phyloP scores from a whole-genome alignment of 164 flowering plant genomes.

The Liriodendron chinense region DNA sequence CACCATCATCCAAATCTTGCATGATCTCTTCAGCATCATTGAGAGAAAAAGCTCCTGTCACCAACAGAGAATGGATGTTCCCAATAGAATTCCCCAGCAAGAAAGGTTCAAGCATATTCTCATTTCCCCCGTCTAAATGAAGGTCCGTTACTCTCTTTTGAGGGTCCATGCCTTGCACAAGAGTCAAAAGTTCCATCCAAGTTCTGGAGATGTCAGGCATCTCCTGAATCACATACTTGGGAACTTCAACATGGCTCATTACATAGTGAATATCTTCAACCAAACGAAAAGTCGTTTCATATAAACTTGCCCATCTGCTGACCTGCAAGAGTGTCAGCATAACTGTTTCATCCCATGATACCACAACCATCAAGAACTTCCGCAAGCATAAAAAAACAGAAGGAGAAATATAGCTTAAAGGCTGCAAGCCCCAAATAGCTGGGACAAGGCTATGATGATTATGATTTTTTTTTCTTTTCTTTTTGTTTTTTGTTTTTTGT shows the following conservation, averaged over 20 bases:
- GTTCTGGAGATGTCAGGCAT: constrained; percentile 49
- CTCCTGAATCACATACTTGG: constrained; percentile 46
- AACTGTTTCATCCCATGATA: neutral
- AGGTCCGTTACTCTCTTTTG: constrained; percentile 76
- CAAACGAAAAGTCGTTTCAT: constrained; percentile 60
- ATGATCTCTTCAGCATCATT: constrained; percentile 29
- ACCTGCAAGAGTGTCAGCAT: constrained; percentile 43
- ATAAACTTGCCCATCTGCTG: constrained; percentile 49
- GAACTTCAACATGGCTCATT: constrained; percentile 69
- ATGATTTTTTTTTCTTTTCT: no score
- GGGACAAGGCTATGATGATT: no score
- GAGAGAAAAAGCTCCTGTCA: constrained; percentile 63
- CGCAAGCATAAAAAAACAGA: no score
- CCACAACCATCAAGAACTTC: neutral
- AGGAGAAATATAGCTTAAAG: no score
- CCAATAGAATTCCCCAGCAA: constrained; percentile 56
- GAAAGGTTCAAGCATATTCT: constrained; percentile 57
- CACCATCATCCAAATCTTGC: constrained; percentile 44
- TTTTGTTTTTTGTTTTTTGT: no score
- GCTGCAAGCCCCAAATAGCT: no score
- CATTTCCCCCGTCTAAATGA: constrained; percentile 82
- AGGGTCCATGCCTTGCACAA: constrained; percentile 89
- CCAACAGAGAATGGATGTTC: constrained; percentile 61
- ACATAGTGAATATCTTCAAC: constrained; percentile 79
- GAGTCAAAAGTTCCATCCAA: constrained; percentile 75